Evolutionary conservation across 106 monocot species (phyloP).

Genomic region (Apostasia ramifera): DNA sequence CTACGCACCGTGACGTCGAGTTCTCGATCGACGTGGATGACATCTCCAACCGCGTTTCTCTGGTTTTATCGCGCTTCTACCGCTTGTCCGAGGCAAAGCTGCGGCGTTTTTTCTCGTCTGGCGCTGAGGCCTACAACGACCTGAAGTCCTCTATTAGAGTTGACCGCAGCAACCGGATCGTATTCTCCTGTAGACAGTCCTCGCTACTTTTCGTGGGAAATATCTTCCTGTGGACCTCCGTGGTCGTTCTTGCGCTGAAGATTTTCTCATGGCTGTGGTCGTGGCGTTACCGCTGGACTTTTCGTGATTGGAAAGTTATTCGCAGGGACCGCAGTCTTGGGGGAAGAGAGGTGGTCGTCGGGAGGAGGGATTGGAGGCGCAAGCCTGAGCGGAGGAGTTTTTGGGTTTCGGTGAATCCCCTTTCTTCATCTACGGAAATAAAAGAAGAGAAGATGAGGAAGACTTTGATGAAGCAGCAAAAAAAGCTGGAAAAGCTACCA

Average conservation of each 20-base stretch:
- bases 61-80: constrained; percentile 7
- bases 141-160: constrained; percentile 41
- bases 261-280: constrained; percentile 17
- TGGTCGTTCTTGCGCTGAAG: constrained; percentile 22
- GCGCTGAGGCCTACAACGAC: constrained; percentile 51
- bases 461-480: constrained; percentile 4
- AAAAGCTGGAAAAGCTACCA: constrained; percentile 39
- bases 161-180: constrained; percentile 33
- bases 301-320: constrained; percentile 16
- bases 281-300: constrained; percentile 15
- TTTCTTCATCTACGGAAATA: constrained; percentile 16
- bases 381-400: constrained; percentile 10
- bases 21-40: constrained; percentile 34
- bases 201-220: constrained; percentile 48
- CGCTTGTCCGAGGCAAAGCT: constrained; percentile 18
- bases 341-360: constrained; percentile 85
- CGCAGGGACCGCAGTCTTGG: constrained; percentile 85
- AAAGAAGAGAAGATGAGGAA: neutral
- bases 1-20: constrained; percentile 18
- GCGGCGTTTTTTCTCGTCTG: constrained; percentile 34
- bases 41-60: constrained; percentile 17
- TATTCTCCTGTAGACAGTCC: constrained; percentile 66
- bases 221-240: constrained; percentile 31
- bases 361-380: constrained; percentile 16
- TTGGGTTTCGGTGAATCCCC: constrained; percentile 23